phyloP scores from a whole-genome alignment of 1,139 yeast species.

The Nadsonia commutata region DNA sequence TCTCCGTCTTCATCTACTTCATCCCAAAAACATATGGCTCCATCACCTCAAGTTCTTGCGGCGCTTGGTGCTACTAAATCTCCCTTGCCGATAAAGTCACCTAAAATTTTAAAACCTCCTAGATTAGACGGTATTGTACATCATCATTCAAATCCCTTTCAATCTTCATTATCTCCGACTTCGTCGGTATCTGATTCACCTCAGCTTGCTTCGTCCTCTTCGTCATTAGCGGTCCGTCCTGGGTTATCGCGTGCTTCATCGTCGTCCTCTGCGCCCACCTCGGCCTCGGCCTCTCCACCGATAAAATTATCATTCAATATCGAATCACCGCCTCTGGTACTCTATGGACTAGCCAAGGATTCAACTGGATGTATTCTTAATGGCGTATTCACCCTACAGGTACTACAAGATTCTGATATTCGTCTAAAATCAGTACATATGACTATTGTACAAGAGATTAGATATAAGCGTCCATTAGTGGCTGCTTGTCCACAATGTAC shows the following conservation, averaged over 20 bases:
- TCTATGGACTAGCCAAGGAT: slow-evolving; percentile 66
- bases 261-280: slow-evolving; percentile 2
- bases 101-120: not conserved
- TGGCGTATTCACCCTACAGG: slow-evolving; percentile 39
- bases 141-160: not conserved
- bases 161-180: not conserved
- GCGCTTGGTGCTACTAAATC: not conserved
- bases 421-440: slow-evolving; percentile 44
- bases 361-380: slow-evolving; percentile 77
- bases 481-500: slow-evolving; percentile 1
- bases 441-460: slow-evolving; percentile 54
- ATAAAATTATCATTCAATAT: slow-evolving; percentile 43
- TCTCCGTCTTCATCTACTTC: not conserved
- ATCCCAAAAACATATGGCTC: not conserved
- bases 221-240: slow-evolving; percentile 2
- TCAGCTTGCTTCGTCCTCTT: too few relatives aligned
- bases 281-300: slow-evolving; percentile 7
- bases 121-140: not conserved
- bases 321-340: slow-evolving; percentile 82
- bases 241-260: too few relatives aligned
- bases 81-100: too few relatives aligned
- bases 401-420: slow-evolving; percentile 18
- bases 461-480: slow-evolving; percentile 9
- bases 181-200: not conserved
- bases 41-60: not conserved